Percentiles rank a stretch among this genome's conserved stretches.
These are phyloP conservation scores for Calonectria hongkongensis DNA, from an alignment of 2,329 filamentous ascomycete species.

Conservation along the genomic window DNA sequence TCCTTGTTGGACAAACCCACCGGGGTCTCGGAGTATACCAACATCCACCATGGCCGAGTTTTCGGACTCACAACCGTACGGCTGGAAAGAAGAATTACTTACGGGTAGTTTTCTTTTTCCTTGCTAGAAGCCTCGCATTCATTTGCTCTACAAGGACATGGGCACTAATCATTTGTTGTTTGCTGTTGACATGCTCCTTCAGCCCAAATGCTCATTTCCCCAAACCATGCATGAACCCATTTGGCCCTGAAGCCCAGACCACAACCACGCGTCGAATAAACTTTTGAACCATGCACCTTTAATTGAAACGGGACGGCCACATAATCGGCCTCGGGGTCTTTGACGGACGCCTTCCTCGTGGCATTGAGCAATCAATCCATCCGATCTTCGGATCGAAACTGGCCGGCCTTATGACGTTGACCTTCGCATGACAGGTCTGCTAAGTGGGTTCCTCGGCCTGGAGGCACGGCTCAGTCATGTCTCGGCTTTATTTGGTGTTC, in stretches of 20 bases:
- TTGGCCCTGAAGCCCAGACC: slow-evolving; percentile 16
- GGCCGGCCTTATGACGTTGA: neutral
- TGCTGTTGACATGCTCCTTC: neutral
- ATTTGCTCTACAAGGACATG: slow-evolving; percentile 1
- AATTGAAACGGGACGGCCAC: slow-evolving; percentile 26
- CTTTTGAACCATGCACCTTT: slow-evolving; percentile 29
- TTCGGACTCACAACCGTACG: neutral
- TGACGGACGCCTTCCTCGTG: slow-evolving; percentile 4
- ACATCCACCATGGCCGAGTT: neutral
- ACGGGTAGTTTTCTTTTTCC: neutral
- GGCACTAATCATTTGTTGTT: neutral
- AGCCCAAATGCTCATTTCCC: slow-evolving; percentile 27
- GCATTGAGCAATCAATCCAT: slow-evolving; percentile 13
- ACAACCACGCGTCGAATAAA: slow-evolving; percentile 24
- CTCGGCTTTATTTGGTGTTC: slow-evolving; percentile 26
- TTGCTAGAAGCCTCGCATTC: neutral
- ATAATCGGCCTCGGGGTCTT: slow-evolving; percentile 23
- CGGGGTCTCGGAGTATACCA: slow-evolving; percentile 13
- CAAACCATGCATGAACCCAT: slow-evolving; percentile 38
- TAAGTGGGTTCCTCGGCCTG: neutral
- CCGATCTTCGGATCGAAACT: neutral
- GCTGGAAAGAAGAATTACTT: neutral
- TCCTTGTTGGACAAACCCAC: slow-evolving; percentile 3
- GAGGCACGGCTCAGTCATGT: neutral
- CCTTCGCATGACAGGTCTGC: slow-evolving; percentile 1